Conservation (phyloP, 164 flowering plant genomes). For the Umbellularia californica region DNA sequence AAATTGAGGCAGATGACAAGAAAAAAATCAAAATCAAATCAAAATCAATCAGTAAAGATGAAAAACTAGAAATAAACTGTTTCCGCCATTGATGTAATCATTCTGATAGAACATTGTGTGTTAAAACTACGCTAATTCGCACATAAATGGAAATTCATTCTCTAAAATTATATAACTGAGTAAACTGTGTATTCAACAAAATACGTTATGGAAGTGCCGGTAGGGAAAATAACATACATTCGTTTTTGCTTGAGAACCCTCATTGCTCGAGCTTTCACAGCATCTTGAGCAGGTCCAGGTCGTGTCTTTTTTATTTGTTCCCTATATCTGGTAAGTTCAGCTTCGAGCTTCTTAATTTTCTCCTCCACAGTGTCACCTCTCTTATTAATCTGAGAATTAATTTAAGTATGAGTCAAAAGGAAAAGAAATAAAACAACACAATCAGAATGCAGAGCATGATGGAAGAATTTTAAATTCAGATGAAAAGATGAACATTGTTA, state of each 20-base stretch:
- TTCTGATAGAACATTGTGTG: too few species aligned
- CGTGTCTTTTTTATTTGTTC: slow-evolving; percentile 89
- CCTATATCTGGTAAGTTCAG: slow-evolving; percentile 69
- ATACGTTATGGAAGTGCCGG: neutral
- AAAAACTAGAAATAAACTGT: too few species aligned
- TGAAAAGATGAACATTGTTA: neutral
- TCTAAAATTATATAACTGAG: neutral
- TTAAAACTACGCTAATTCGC: too few species aligned
- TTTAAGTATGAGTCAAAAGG: neutral
- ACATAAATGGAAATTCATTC: neutral
- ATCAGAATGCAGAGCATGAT: neutral
- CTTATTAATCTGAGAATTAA: slow-evolving; percentile 55
- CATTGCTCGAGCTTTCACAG: slow-evolving; percentile 96
- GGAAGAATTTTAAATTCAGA: neutral
- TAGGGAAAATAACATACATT: slow-evolving; percentile 45
- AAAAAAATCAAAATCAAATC: too few species aligned
- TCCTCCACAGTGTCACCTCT: slow-evolving; percentile 93
- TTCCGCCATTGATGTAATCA: too few species aligned
- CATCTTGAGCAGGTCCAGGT: slow-evolving; percentile 99
- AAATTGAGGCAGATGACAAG: too few species aligned
- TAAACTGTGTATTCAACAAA: neutral
- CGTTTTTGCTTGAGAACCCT: slow-evolving; percentile 90
- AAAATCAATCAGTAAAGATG: too few species aligned
- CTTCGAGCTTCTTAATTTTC: slow-evolving; percentile 85
- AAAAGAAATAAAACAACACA: neutral